A percentile compares a stretch with the other conserved stretches of the same genome.
Conservation (phyloP, 2,329 filamentous ascomycete species). For the Microsporum audouinii region DNA sequence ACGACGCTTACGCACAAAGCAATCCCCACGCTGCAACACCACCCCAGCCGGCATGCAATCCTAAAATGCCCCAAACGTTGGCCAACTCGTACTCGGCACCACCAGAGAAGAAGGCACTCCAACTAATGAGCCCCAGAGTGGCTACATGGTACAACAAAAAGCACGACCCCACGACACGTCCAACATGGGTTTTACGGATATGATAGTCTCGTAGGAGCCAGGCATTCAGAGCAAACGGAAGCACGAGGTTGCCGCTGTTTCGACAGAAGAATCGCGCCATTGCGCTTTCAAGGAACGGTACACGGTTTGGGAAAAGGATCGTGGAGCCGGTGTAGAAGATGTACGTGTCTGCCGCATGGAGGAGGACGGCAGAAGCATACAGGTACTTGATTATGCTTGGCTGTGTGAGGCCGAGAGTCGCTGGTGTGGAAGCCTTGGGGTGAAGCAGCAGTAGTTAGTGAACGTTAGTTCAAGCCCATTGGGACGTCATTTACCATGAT, state of each 20-base stretch:
- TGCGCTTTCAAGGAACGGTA: slow-evolving; percentile 8
- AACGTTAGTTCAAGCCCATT: background rate
- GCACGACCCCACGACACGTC: slow-evolving; percentile 10
- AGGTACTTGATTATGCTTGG: slow-evolving; percentile 12
- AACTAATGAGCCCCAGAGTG: slow-evolving; percentile 9
- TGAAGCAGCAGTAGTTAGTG: background rate
- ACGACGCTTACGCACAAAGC: slow-evolving; percentile 4
- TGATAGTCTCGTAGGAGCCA: slow-evolving; percentile 12
- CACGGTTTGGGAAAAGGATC: slow-evolving; percentile 11
- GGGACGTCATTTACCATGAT: background rate
- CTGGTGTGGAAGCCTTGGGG: slow-evolving; percentile 4
- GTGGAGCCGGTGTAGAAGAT: slow-evolving; percentile 13
- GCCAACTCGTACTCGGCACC: slow-evolving; percentile 11
- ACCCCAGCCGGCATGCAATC: slow-evolving; percentile 8
- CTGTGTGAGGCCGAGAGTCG: slow-evolving; percentile 3
- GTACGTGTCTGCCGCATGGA: slow-evolving; percentile 10
- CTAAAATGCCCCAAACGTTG: slow-evolving; percentile 12
- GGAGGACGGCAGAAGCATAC: slow-evolving; percentile 9
- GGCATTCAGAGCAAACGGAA: slow-evolving; percentile 7
- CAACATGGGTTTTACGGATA: slow-evolving; percentile 12
- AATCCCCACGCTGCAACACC: slow-evolving; percentile 8
- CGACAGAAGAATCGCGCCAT: slow-evolving; percentile 13
- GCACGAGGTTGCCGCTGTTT: slow-evolving; percentile 6
- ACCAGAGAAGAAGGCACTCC: slow-evolving; percentile 9
- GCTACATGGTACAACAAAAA: slow-evolving; percentile 10